Evolutionary conservation across 306 rosid genomes (phyloP), one percentile per base, ranked within the genome.

Genomic region (Delonix regia): DNA sequence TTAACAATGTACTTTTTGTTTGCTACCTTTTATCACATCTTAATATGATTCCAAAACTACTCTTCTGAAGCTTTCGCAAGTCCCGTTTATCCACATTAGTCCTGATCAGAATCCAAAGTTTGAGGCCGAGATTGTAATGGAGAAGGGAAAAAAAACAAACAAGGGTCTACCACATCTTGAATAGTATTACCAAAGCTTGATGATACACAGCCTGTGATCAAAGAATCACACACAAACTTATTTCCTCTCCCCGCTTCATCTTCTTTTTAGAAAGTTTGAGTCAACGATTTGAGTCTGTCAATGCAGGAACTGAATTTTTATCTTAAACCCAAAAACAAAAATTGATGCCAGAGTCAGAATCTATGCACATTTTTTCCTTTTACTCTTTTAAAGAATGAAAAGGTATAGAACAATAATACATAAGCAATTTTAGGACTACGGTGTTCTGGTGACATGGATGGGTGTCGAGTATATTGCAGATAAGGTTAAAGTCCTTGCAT

Each of bases 211-310:
- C 27, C 7, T 8, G 25, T 9, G 61, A 22, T 56, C 13, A 56
- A 53, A 22, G 41, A 60, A 27, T 74, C 12, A 77, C n/a, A 48
- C 14, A 45, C 21, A 59, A 47, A 57, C 41, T 38, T 73, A 12
- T 19, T 38, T 44, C n/a, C 60, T 72, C 71, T 72, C 71, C 68
- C 69, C 66, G 67, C 36, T 57, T 68, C 75, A 34, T 64, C 41
- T 61, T 49, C 47, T 72, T 25, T 15, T 64, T 16, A 39, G 28
- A 34, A 49, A 39, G 48, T 19, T 52, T 27, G 49, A 68, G 21
- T 18, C 41, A 27, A 60, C 4, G 21, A 28, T 45, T 48, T 67
- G 36, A 78, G 45, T 21, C 56, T 30, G 69, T 83, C 30, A 24
- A 83, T 63, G 62, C 60, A 49, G 27, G 55, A 59, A 19, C 22